Evolutionary conservation across 2,329 filamentous ascomycete genomes (phyloP).

Genomic region (Conoideocrella luteorostrata): DNA sequence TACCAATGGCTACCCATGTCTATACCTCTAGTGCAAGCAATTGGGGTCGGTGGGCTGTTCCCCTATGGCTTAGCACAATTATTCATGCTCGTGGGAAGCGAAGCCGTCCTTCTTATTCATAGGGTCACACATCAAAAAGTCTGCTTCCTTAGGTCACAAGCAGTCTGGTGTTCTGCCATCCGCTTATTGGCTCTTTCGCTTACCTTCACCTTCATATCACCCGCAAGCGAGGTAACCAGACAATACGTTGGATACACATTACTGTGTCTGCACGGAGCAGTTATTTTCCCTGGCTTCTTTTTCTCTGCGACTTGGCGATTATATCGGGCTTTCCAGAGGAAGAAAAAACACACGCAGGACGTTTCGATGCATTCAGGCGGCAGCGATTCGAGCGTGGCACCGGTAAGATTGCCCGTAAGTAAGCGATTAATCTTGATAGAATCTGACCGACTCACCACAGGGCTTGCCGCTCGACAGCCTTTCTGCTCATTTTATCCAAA

Average conservation of each 20-base stretch:
- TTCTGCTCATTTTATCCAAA: too few relatives aligned
- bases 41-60: neutral
- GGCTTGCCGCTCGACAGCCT: too few relatives aligned
- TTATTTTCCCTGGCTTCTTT: neutral
- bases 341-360: neutral
- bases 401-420: too few relatives aligned
- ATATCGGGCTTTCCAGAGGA: neutral
- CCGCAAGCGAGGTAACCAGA: neutral
- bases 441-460: too few relatives aligned
- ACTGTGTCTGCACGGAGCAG: neutral
- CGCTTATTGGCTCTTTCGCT: neutral
- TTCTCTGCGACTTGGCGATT: neutral
- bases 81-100: neutral
- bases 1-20: neutral
- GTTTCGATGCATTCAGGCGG: too few relatives aligned
- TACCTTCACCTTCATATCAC: neutral
- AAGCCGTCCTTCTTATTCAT: neutral
- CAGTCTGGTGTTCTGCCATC: neutral
- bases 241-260: neutral
- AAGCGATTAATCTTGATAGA: too few relatives aligned
- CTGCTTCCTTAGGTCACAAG: neutral
- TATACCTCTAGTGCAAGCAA: neutral
- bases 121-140: too few relatives aligned
- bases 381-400: neutral
- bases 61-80: neutral